Conservation (phyloP, 1,139 yeast species). For the Ogataea hybrid region DNA sequence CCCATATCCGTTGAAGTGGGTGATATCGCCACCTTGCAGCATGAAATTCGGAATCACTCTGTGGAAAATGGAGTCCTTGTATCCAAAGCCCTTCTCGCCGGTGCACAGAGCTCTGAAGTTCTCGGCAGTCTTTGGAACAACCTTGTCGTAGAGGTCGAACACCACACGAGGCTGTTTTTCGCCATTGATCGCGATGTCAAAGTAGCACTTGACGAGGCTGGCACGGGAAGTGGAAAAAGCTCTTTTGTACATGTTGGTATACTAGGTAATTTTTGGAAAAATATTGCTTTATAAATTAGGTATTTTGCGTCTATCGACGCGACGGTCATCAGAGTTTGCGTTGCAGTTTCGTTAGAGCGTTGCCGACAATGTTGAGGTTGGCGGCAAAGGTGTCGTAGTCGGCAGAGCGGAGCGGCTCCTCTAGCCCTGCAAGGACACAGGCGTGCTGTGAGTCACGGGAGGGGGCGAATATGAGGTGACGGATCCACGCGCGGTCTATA, state of each 20-base stretch:
- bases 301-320: slow-evolving; percentile 11
- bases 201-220: slow-evolving; percentile 54
- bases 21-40: slow-evolving; percentile 42
- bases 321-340: slow-evolving; percentile 4
- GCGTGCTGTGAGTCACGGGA: slow-evolving; percentile 32
- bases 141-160: slow-evolving; percentile 51
- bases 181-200: slow-evolving; percentile 74
- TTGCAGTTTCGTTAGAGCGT: slow-evolving; percentile 8
- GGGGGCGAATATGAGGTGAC: slow-evolving; percentile 44
- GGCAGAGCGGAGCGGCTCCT: slow-evolving; percentile 35
- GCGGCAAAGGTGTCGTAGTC: slow-evolving; percentile 15
- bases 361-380: not conserved
- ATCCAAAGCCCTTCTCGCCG: slow-evolving; percentile 63
- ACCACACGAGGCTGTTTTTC: slow-evolving; percentile 36
- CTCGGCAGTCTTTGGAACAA: slow-evolving; percentile 63
- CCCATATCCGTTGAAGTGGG: slow-evolving; percentile 35
- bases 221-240: slow-evolving; percentile 37
- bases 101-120: slow-evolving; percentile 64
- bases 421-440: slow-evolving; percentile 39
- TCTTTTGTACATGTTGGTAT: slow-evolving; percentile 33
- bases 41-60: slow-evolving; percentile 48
- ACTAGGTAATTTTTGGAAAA: not conserved
- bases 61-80: slow-evolving; percentile 53
- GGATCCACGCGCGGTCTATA: slow-evolving; percentile 39
- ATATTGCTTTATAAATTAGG: not conserved